phyloP scores from a whole-genome alignment of 2,329 filamentous ascomycete genomes.

The Monosporascus sp. region DNA sequence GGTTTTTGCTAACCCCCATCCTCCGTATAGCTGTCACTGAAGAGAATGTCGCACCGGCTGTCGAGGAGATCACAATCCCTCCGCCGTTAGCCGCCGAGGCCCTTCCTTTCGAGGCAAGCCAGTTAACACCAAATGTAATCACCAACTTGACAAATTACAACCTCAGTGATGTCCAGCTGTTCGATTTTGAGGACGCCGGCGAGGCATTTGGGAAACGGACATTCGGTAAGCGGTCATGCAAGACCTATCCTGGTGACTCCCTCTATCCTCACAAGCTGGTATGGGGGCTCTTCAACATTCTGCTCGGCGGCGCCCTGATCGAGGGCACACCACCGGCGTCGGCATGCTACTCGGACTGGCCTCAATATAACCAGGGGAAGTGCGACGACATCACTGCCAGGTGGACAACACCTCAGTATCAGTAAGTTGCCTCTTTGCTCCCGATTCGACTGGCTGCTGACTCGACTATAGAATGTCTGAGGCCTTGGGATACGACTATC shows the following conservation, averaged over 20 bases:
- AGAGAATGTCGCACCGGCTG: conserved; percentile 10
- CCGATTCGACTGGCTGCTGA: background rate
- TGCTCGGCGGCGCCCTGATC: conserved; percentile 25
- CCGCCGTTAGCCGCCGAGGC: conserved; percentile 7
- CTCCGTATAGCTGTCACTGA: conserved; percentile 5
- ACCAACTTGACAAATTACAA: conserved; percentile 17
- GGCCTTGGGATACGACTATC: conserved; percentile 32
- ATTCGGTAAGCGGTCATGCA: conserved; percentile 14
- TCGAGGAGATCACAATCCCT: conserved; percentile 8
- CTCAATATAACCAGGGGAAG: conserved; percentile 20
- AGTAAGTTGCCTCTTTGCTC: conserved; percentile 11
- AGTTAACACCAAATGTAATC: conserved; percentile 17
- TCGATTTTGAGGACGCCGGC: conserved; percentile 14
- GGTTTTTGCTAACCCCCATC: conserved; percentile 7
- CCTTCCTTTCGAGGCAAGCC: conserved; percentile 12
- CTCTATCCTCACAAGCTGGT: conserved; percentile 19
- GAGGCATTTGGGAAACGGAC: conserved; percentile 5
- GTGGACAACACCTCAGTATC: conserved; percentile 20
- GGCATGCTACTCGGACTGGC: conserved; percentile 25
- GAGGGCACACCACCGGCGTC: conserved; percentile 27
- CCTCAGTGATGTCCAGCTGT: conserved; percentile 17
- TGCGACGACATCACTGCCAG: conserved; percentile 23
- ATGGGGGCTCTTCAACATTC: conserved; percentile 22
- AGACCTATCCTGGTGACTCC: conserved; percentile 23
- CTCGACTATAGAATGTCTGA: conserved; percentile 10